Percentiles rank a stretch among this genome's conserved stretches.
phyloP scores from a whole-genome alignment of 805 yeast species.

The Yamadazyma akitaensis region DNA sequence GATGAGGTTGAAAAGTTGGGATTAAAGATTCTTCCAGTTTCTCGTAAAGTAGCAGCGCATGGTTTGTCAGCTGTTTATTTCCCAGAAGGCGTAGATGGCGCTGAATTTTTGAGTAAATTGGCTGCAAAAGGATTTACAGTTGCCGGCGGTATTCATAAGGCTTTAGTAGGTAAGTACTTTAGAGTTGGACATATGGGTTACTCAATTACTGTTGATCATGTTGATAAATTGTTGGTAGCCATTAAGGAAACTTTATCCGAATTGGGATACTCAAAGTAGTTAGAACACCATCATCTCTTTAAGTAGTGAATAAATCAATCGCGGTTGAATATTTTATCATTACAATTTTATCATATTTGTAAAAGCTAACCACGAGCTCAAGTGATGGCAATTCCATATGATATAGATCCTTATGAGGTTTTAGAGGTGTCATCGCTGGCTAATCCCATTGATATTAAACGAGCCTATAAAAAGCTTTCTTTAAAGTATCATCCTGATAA shows the following conservation, averaged over 20 bases:
- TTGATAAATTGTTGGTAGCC: slow-evolving; percentile 31
- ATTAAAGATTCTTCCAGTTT: slow-evolving; percentile 63
- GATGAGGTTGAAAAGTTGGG: slow-evolving; percentile 54
- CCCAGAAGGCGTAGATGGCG: slow-evolving; percentile 70
- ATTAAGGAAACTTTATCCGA: slow-evolving; percentile 30
- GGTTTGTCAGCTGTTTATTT: slow-evolving; percentile 84
- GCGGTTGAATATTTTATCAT: neutral
- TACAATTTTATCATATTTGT: neutral
- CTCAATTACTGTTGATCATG: slow-evolving; percentile 47
- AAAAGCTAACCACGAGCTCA: neutral
- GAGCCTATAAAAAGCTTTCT: slow-evolving; percentile 63
- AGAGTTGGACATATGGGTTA: slow-evolving; percentile 97
- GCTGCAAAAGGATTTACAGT: slow-evolving; percentile 69
- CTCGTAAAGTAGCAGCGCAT: slow-evolving; percentile 65
- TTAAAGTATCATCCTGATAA: slow-evolving; percentile 73
- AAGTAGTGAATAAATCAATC: neutral
- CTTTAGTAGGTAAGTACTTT: slow-evolving; percentile 76
- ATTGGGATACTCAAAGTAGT: slow-evolving; percentile 13
- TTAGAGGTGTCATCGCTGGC: slow-evolving; percentile 41
- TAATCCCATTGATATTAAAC: slow-evolving; percentile 56
- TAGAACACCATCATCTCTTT: neutral
- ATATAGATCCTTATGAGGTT: slow-evolving; percentile 60
- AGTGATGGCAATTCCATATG: slow-evolving; percentile 42
- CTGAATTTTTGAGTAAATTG: slow-evolving; percentile 57
- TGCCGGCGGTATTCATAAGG: slow-evolving; percentile 89